These are phyloP conservation scores for Clarireedia paspali DNA, from an alignment of 2,329 filamentous ascomycete species.

Conservation along the genomic window DNA sequence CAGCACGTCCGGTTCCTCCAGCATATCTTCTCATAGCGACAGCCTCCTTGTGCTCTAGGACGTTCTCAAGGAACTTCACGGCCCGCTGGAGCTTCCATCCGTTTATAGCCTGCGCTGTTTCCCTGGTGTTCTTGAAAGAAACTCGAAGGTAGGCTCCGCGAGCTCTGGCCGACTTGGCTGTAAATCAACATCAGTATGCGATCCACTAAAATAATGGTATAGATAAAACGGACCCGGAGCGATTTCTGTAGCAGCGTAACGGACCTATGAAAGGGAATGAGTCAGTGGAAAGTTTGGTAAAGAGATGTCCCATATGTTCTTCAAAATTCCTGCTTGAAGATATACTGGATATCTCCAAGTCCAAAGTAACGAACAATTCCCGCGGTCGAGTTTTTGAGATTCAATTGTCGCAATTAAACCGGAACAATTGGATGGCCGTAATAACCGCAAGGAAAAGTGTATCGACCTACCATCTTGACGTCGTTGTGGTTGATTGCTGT, in stretches of 20 bases:
- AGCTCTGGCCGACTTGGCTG: conserved; percentile 87
- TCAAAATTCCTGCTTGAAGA: not conserved
- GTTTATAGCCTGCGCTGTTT: conserved; percentile 99
- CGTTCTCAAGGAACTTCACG: conserved; percentile 95
- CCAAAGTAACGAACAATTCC: not conserved
- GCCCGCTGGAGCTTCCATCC: conserved; percentile 30
- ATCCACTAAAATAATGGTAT: not conserved
- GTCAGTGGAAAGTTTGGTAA: not conserved
- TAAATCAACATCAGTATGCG: not conserved
- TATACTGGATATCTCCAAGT: not conserved
- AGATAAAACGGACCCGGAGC: not conserved
- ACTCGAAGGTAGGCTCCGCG: conserved; percentile 98
- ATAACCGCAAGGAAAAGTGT: not conserved
- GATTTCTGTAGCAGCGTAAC: conserved; percentile 66
- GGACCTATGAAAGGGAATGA: conserved; percentile 47
- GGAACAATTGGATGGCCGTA: not conserved
- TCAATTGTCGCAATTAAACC: conserved; percentile 5
- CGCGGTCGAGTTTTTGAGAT: not conserved
- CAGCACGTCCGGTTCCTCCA: conserved; percentile 88
- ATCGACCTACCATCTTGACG: conserved; percentile 13
- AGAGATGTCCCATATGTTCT: not conserved
- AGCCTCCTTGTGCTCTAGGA: conserved; percentile 93
- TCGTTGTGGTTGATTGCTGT: conserved; percentile 8
- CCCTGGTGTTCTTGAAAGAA: conserved; percentile 94
- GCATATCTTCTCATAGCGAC: conserved; percentile 98